Evolutionary conservation across 805 yeast genomes (phyloP), one percentile per base, ranked within the genome.

Genomic region (Cyberlindnera lachancei): DNA sequence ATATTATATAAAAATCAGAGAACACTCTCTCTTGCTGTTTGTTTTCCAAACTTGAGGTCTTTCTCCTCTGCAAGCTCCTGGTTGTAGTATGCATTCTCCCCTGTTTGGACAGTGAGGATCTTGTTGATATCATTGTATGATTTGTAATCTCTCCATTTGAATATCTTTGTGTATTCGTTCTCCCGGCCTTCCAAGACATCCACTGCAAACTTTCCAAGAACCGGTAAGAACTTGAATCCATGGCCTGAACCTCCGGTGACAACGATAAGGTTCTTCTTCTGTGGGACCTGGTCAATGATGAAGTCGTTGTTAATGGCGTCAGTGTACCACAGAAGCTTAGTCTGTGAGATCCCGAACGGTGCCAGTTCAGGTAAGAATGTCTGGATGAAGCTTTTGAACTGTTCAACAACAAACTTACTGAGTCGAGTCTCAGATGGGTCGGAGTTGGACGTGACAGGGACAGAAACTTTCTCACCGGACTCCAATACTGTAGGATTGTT

Each of bases 191-290:
- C 61, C 14, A 65, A 29, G 23, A 51, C 50, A 35, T 49, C 49
- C n/a, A 55, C 55, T 5, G 53, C 44, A 28, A 44, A 58, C 23
- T 48, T 45, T 2, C 63, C 63, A 6, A 58, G 38, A 3, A 53
- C 49, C 6, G 63, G 63, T n/a, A 58, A 35, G 33, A 56, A 52
- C 36, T 56, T 58, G 34, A 58, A 57, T 1, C 53, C 62, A 38
- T 58, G 61, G 3, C 63, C 63, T 5, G 58, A 55, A 4, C 59
- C 63, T 29, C 62, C 61, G 16, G 59, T 51, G n/a, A 52, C 59
- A 10, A 57, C 40, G 6, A 58, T 29, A 21, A 58, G 31, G 15
- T 46, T 47, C 18, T 44, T 44, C 20, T 43, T 42, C 7, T 33
- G 40, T 16, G 62, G 59, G 25, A 37, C 46, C 23, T 40, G 42